phyloP scores from a whole-genome alignment of 371 early-diverging fungal genomes.

The Blyttiomyces sp. region DNA sequence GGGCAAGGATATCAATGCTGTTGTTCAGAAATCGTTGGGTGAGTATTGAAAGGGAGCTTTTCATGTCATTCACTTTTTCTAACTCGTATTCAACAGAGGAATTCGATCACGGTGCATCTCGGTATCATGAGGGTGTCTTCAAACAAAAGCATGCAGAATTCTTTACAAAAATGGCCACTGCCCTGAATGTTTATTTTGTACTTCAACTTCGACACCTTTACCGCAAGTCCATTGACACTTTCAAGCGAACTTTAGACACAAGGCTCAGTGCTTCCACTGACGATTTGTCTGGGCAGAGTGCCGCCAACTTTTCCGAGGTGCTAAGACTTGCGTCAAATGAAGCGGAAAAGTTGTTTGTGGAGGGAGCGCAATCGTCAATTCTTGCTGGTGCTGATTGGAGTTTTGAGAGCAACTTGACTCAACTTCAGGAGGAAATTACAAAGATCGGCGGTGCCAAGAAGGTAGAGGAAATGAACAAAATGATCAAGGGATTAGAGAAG shows the following conservation, averaged over 20 bases:
- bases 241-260: slow-evolving; percentile 53
- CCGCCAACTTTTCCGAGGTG: slow-evolving; percentile 55
- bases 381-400: slow-evolving; percentile 72
- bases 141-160: slow-evolving; percentile 80
- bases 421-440: slow-evolving; percentile 64
- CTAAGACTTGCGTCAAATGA: slow-evolving; percentile 44
- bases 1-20: slow-evolving; percentile 63
- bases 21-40: slow-evolving; percentile 61
- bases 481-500: slow-evolving; percentile 66
- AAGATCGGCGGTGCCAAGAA: slow-evolving; percentile 65
- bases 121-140: slow-evolving; percentile 90
- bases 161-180: slow-evolving; percentile 67
- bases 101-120: slow-evolving; percentile 86
- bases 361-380: slow-evolving; percentile 34
- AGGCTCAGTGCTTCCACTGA: slow-evolving; percentile 5
- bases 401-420: slow-evolving; percentile 59
- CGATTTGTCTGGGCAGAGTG: background rate
- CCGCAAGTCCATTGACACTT: slow-evolving; percentile 63
- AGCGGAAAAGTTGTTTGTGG: slow-evolving; percentile 42
- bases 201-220: slow-evolving; percentile 85
- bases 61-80: too few species aligned
- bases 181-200: slow-evolving; percentile 73
- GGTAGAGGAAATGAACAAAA: slow-evolving; percentile 74
- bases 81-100: slow-evolving; percentile 18
- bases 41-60: slow-evolving; percentile 11